phyloP scores from a whole-genome alignment of 2,329 filamentous ascomycete genomes.

The Aspergillus latus region DNA sequence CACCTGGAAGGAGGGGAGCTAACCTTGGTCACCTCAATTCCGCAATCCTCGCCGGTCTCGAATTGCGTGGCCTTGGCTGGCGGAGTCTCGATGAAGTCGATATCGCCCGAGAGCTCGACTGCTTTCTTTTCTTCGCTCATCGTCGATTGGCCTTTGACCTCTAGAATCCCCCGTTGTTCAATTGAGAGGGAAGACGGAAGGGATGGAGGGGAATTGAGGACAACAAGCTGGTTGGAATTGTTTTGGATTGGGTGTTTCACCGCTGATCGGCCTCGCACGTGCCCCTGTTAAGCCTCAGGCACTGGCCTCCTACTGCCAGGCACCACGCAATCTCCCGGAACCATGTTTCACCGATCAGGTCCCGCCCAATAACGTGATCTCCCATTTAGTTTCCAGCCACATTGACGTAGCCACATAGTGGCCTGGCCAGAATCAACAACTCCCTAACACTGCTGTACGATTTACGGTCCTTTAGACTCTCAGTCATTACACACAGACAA shows the following conservation, averaged over 20 bases:
- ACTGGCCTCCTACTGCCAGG: not conserved
- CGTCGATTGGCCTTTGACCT: not conserved
- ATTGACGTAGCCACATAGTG: not conserved
- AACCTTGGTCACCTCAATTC: constrained; percentile 62
- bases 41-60: constrained; percentile 55
- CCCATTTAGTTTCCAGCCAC: not conserved
- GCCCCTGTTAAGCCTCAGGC: not conserved
- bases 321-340: not conserved
- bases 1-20: constrained; percentile 55
- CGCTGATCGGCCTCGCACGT: not conserved
- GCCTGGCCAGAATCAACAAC: not conserved
- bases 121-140: constrained; percentile 16
- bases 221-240: not conserved
- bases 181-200: not conserved
- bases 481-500: too few relatives aligned
- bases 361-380: not conserved
- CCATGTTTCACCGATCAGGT: not conserved
- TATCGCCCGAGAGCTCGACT: constrained; percentile 48
- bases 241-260: not conserved
- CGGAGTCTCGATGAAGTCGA: constrained; percentile 60
- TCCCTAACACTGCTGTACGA: too few relatives aligned
- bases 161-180: not conserved
- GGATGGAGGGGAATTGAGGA: not conserved
- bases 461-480: too few relatives aligned
- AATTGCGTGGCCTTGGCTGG: constrained; percentile 49